These are phyloP conservation scores for Pseudocercospora fijiensis DNA, from an alignment of 2,329 filamentous ascomycete species.

Conservation along the genomic window DNA sequence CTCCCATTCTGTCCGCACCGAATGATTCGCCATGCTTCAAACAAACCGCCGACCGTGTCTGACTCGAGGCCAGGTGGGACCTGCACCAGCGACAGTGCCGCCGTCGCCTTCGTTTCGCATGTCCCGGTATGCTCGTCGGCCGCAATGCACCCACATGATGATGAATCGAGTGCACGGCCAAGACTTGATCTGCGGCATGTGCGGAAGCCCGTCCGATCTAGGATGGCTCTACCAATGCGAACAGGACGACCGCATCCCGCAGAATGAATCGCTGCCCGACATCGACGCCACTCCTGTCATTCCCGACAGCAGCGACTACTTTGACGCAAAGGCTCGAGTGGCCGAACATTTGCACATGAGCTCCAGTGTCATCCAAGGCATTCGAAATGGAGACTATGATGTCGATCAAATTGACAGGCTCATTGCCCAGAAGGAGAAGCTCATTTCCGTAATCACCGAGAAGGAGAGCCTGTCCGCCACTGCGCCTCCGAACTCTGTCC, in stretches of 20 bases:
- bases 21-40: neutral
- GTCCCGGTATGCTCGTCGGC: constrained; percentile 19
- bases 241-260: constrained; percentile 52
- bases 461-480: neutral
- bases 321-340: constrained; percentile 28
- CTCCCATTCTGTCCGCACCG: too few species aligned
- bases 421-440: constrained; percentile 43
- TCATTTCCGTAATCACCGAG: constrained; percentile 33
- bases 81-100: constrained; percentile 10
- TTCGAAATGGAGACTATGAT: constrained; percentile 45
- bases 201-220: constrained; percentile 55
- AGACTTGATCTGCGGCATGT: constrained; percentile 56
- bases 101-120: constrained; percentile 5
- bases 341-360: constrained; percentile 40
- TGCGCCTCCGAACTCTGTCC: neutral
- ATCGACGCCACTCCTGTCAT: constrained; percentile 16
- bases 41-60: constrained; percentile 9
- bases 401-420: constrained; percentile 44
- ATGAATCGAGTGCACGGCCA: constrained; percentile 65
- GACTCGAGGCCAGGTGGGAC: constrained; percentile 22
- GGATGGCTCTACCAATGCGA: constrained; percentile 75
- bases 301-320: constrained; percentile 22
- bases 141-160: constrained; percentile 64
- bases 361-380: constrained; percentile 44
- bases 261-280: constrained; percentile 15